Conservation (phyloP, 805 yeast genomes). For the Saturnispora saitoi region DNA sequence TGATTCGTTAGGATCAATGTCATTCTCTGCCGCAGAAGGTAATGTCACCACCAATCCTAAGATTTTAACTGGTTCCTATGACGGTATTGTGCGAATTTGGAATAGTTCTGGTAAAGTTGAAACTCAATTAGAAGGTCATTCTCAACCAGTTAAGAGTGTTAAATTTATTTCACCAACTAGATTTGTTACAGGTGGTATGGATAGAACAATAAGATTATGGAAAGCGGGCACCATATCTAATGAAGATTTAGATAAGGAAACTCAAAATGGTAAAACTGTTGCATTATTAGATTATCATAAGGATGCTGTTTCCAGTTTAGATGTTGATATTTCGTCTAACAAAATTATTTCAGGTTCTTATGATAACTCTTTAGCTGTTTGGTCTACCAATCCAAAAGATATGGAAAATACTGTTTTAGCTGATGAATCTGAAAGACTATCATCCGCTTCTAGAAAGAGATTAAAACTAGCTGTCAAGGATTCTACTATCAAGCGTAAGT, state of each 20-base stretch:
- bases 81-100: slow-evolving; percentile 89
- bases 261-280: slow-evolving; percentile 54
- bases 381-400: slow-evolving; percentile 84
- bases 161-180: slow-evolving; percentile 70
- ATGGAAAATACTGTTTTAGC: slow-evolving; percentile 52
- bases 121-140: slow-evolving; percentile 79
- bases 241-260: slow-evolving; percentile 38
- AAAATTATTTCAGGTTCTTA: slow-evolving; percentile 78
- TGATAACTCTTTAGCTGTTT: slow-evolving; percentile 71
- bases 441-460: slow-evolving; percentile 83
- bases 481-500: slow-evolving; percentile 66
- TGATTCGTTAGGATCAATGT: slow-evolving; percentile 35
- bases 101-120: slow-evolving; percentile 71
- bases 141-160: slow-evolving; percentile 77
- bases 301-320: slow-evolving; percentile 75
- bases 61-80: slow-evolving; percentile 79
- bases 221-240: slow-evolving; percentile 42
- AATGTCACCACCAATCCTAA: slow-evolving; percentile 35
- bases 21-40: slow-evolving; percentile 21
- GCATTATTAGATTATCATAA: slow-evolving; percentile 88
- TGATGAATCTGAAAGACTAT: slow-evolving; percentile 33
- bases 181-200: slow-evolving; percentile 80
- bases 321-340: slow-evolving; percentile 42
- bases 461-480: slow-evolving; percentile 73
- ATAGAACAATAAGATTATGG: slow-evolving; percentile 86